Evolutionary conservation across 106 monocot genomes (phyloP).

Genomic region (Dendrobium catenatum): DNA sequence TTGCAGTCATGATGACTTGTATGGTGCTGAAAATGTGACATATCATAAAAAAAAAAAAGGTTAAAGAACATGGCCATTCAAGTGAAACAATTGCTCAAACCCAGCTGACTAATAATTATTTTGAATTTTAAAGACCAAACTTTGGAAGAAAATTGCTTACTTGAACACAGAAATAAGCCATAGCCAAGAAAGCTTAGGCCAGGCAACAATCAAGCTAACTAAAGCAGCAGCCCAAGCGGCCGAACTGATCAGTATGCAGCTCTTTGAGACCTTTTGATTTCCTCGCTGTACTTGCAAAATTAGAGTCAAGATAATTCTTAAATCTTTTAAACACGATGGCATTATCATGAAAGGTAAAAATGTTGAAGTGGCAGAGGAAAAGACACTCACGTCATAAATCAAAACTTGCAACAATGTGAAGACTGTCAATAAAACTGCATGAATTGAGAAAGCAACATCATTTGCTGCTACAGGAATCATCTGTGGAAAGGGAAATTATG

Average conservation of each 20-base stretch:
- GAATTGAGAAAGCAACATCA: conserved; percentile 93
- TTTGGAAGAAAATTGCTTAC: conserved; percentile 33
- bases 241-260: conserved; percentile 44
- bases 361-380: background rate
- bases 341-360: background rate
- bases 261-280: conserved; percentile 74
- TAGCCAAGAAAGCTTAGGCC: conserved; percentile 77
- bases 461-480: conserved; percentile 97
- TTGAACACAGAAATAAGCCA: conserved; percentile 88
- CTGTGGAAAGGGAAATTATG: conserved; percentile 18
- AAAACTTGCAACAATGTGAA: conserved; percentile 82
- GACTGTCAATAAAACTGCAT: conserved; percentile 83
- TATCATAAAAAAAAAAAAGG: background rate
- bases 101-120: background rate
- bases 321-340: background rate
- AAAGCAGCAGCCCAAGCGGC: conserved; percentile 53
- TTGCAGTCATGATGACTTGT: conserved; percentile 87
- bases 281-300: conserved; percentile 35
- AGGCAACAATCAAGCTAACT: conserved; percentile 67
- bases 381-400: conserved; percentile 69
- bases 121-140: background rate
- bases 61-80: background rate
- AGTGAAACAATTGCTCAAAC: background rate
- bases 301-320: background rate
- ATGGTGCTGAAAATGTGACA: conserved; percentile 46